Evolutionary conservation across 768 basidiomycete genomes (phyloP), one percentile per base, ranked within the genome.

Genomic region (Suillus variegatus): DNA sequence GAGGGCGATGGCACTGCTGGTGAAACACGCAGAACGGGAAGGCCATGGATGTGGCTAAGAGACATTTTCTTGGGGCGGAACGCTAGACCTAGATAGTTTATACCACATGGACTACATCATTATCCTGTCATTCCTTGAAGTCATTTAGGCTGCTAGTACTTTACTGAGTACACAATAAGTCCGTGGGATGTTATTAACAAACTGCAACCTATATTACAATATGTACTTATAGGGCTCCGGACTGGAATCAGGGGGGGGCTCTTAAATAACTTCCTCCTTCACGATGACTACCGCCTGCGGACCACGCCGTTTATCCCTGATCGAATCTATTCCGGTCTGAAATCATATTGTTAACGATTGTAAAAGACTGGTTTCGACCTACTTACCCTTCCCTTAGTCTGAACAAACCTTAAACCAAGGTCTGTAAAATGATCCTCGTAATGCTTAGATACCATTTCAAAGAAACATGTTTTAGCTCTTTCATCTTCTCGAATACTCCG

Each of bases 401-500:
- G 58, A 49, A 69, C 66, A 4, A 60, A 40, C 35, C 5, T 69
- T 4, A 78, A 28, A 0, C 74, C 75, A 9, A 51, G 63, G 43
- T 71, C 65, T 62, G 46, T 41, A 57, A 73, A 66, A 64, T 76
- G 76, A 6, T 61, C 64, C 35, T 28, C 2, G 63, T 76, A 78
- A 62, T 76, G 76, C 6, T 65, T 69, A n/a, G 55, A 62, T 22
- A 74, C 74, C 66, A 77, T 73, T 20, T 10, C 7, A n/a, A 9
- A 13, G 28, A 77, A 77, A n/a, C 72, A 74, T 38, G 40, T 14
- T 5, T 74, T 57, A 43, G 70, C 72, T 46, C 4, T 66, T 5
- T 69, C 22, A 25, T 74, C 73, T 43, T 84, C 79, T 22, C 68
- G 70, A 4, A 79, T 67, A n/a, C 70, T 78, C n/a, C 49, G 60